Conservation (phyloP, 345 rosid genomes). For the Iberis pinnata region DNA sequence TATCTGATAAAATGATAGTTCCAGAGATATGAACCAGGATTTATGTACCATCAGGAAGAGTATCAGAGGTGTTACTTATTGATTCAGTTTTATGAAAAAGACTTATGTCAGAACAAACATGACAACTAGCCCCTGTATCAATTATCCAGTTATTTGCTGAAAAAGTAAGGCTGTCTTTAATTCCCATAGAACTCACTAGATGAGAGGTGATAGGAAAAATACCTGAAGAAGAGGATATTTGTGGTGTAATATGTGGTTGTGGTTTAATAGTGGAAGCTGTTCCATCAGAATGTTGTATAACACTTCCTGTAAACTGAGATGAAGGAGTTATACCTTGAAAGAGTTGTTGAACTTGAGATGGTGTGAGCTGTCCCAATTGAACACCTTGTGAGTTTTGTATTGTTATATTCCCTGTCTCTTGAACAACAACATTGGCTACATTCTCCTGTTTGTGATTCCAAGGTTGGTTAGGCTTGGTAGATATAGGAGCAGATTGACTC, state of each 20-base stretch:
- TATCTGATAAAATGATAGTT: neutral
- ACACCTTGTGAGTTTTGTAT: no score
- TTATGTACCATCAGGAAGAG: neutral
- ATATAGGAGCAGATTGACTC: neutral
- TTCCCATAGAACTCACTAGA: neutral
- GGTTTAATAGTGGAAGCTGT: neutral
- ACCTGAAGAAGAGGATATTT: neutral
- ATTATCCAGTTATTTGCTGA: neutral
- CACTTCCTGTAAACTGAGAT: neutral
- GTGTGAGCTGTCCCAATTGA: no score
- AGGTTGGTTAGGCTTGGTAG: no score
- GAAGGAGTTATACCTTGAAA: no score
- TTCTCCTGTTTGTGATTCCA: no score
- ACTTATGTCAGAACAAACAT: neutral
- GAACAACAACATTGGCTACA: no score
- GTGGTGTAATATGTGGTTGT: neutral
- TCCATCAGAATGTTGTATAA: neutral
- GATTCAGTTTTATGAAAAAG: neutral
- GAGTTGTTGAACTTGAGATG: no score
- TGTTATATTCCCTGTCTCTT: no score
- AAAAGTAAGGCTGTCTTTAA: neutral
- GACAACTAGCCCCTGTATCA: neutral
- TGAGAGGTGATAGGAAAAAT: neutral
- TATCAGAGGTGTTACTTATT: neutral
- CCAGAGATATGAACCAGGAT: neutral